phyloP scores from a whole-genome alignment of 2,329 filamentous ascomycete species.

The Xylariaceae sp. region DNA sequence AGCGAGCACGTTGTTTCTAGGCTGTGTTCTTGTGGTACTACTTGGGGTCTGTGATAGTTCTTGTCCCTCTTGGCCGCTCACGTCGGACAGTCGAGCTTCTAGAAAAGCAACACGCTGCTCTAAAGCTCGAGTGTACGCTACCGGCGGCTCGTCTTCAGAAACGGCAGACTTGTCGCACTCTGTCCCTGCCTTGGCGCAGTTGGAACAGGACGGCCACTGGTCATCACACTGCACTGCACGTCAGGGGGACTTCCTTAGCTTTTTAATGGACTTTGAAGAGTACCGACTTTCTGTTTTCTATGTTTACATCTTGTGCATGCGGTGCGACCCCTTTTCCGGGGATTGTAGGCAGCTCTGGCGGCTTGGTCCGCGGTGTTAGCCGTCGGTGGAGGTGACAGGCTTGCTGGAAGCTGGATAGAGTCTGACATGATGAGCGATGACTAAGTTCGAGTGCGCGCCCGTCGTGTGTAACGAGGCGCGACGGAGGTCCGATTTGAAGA shows the following conservation, averaged over 20 bases:
- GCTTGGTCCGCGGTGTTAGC: conserved; percentile 1
- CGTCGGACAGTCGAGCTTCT: conserved; percentile 28
- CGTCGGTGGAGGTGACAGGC: conserved; percentile 11
- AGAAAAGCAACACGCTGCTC: conserved; percentile 41
- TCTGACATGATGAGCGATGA: conserved; percentile 7
- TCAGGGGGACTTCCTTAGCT: not conserved
- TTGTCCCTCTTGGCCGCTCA: conserved; percentile 8
- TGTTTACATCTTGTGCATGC: conserved; percentile 43
- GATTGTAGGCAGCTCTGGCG: conserved; percentile 27
- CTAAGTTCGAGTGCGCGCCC: not conserved
- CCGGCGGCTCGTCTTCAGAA: conserved; percentile 34
- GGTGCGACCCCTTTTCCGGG: conserved; percentile 41
- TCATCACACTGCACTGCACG: conserved; percentile 37
- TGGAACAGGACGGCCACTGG: conserved; percentile 41
- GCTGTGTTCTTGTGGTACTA: conserved; percentile 12
- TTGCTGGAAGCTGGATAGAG: conserved; percentile 3
- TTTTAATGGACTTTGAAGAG: not conserved
- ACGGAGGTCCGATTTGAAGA: too few relatives aligned
- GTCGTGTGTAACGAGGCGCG: not conserved
- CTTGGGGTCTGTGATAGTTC: conserved; percentile 8
- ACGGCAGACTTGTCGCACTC: conserved; percentile 40
- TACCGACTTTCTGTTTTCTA: conserved; percentile 40
- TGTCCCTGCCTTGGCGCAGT: conserved; percentile 39
- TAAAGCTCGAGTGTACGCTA: conserved; percentile 38
- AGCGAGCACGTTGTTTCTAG: conserved; percentile 24